Evolutionary conservation across 2,329 filamentous ascomycete species (phyloP), one percentile per base, ranked within the genome.

Genomic region (Stachybotrys elegans): DNA sequence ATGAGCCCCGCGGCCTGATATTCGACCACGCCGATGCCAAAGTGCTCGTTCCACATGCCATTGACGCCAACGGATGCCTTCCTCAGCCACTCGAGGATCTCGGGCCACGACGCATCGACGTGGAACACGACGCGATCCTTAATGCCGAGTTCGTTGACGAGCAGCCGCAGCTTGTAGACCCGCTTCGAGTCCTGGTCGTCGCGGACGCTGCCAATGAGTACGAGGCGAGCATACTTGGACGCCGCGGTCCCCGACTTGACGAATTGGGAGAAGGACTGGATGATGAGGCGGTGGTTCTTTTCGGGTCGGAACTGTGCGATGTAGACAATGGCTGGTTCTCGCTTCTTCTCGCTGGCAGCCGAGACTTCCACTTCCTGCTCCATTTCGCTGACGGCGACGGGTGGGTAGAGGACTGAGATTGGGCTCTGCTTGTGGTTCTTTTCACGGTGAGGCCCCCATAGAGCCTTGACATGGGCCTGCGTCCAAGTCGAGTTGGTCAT

Each of bases 11-110:
- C 93, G 4, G 93, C 93, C 62, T 97, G 91, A 61, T 97, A 98
- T 71, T 98, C 93, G 32, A 98, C 93, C 14, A 97, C 91, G 2
- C 93, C 93, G 47, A 98, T 98, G 19, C 93, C 93, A 62, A 98
- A 98, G 65, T 98, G 93, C 69, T 98, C 93, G 62, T 96, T 97
- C 92, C 93, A 98, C 93, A 98, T 98, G 58, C 87, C 89, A 56
- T 98, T 98, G 22, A 95, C 90, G 40, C 93, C 93, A 2, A 98
- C 79, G 16, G 82, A 92, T 4, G 86, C 83, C 49, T 73, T 81
- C 43, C 80, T 72, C 48, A 97, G 72, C 79, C 88, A 90, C 23
- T 86, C 77, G 9, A 96, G 73, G 43, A 98, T 88, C 53, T 89
- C 80, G 4, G 86, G 81, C 90, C 92, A 98, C 21, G 86, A 82